Evolutionary conservation across 1,139 yeast species (phyloP).

Genomic region (Protomyces inundatus): DNA sequence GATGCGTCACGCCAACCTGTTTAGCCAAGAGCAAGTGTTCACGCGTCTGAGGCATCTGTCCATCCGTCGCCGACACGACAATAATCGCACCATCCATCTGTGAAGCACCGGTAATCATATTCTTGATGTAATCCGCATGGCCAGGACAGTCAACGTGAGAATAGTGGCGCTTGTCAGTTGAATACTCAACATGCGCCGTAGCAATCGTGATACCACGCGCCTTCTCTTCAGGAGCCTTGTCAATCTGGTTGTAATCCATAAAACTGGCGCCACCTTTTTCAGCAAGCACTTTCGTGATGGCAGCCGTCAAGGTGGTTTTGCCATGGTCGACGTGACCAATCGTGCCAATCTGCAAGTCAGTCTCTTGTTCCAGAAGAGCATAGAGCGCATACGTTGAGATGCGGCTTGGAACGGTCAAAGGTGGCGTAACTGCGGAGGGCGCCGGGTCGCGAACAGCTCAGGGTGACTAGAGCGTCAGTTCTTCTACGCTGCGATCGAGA

Average conservation of each 20-base stretch:
- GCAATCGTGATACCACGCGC: slow-evolving; percentile 99
- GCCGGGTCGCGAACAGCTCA: not conserved
- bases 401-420: slow-evolving; percentile 90
- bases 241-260: slow-evolving; percentile 89
- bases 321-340: slow-evolving; percentile 98
- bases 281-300: slow-evolving; percentile 91
- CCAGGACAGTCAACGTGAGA: slow-evolving; percentile 99
- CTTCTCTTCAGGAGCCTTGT: slow-evolving; percentile 98
- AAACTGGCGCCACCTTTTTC: slow-evolving; percentile 86
- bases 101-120: slow-evolving; percentile 99
- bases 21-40: slow-evolving; percentile 97
- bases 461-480: not conserved
- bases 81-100: slow-evolving; percentile 99
- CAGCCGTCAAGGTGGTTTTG: slow-evolving; percentile 96
- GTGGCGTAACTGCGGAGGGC: slow-evolving; percentile 40
- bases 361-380: slow-evolving; percentile 26
- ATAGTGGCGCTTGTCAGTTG: slow-evolving; percentile 86
- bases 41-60: slow-evolving; percentile 99
- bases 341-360: slow-evolving; percentile 58
- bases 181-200: slow-evolving; percentile 94
- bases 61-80: slow-evolving; percentile 98
- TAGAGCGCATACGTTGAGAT: slow-evolving; percentile 51
- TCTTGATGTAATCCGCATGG: slow-evolving; percentile 97
- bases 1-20: slow-evolving; percentile 97
- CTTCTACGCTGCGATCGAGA: not conserved